Base-by-base conservation (phyloP, 768 basidiomycete species). In the Holtermannia corniformis region DNA sequence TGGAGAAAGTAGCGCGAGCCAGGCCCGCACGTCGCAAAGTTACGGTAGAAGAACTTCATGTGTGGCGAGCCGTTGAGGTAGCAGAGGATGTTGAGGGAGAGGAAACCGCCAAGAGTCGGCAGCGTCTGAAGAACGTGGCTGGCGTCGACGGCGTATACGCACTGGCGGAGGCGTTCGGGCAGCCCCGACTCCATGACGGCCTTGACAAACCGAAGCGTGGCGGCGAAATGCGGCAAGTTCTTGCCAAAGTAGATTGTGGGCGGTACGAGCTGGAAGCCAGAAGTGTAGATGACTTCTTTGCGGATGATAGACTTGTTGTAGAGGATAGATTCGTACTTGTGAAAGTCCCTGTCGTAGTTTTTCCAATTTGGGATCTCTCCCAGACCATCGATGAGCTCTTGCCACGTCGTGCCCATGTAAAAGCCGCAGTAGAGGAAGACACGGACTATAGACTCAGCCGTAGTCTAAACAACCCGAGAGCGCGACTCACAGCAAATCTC, bases 401-500 rank as follows among this genome's bases (percentile, higher is more conserved):
- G 10, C 55, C 56, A 63, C 5, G 61, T 60, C 2, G 49, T 19
- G 28, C 43, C 47, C 22, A 24, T 49, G 45, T 60, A 60, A 40
- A 63, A 63, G 12, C 27, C 56, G 24, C 50, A 60, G 50, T 46
- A 63, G 16, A 60, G 58, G 45, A 63, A 60, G 12, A 63, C 27
- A 2, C 61, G 58, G 53, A 63, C 61, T 63, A 28, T 14, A 3
- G 28, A 22, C 37, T 41, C 16, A n/a, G n/a, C n/a, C n/a, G n/a
- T n/a, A n/a, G n/a, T n/a, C n/a, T n/a, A n/a, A n/a, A n/a, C n/a
- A n/a, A n/a, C n/a, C n/a, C n/a, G n/a, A n/a, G n/a, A n/a, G n/a
- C n/a, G 19, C n/a, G 2, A 55, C 61, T 63, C 47, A 63, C 61
- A 63, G 48, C 61, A 63, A 11, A 63, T 46, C 51, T 63, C 61